These are phyloP conservation scores for Pyrenochaeta sp. DNA, from an alignment of 2,329 filamentous ascomycete species.

Conservation along the genomic window DNA sequence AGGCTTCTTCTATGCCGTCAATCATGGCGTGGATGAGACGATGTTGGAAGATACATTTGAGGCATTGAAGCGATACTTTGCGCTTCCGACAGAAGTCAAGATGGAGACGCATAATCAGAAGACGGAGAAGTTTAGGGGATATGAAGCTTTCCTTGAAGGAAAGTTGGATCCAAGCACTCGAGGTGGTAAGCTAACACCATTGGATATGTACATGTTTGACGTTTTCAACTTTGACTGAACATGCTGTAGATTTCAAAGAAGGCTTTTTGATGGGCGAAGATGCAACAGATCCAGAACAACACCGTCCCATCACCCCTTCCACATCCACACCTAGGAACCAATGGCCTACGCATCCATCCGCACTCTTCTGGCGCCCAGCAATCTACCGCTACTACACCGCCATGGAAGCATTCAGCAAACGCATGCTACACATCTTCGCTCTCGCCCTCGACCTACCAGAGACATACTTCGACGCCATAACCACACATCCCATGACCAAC, in stretches of 20 bases:
- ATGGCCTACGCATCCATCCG: slow-evolving; percentile 39
- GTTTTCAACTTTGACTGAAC: no score
- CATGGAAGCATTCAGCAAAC: slow-evolving; percentile 40
- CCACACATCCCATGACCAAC: slow-evolving; percentile 54
- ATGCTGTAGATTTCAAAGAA: slow-evolving; percentile 48
- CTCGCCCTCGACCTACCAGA: slow-evolving; percentile 53
- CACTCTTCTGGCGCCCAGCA: slow-evolving; percentile 40
- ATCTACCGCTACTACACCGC: slow-evolving; percentile 43
- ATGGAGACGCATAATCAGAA: slow-evolving; percentile 50
- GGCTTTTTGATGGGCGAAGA: slow-evolving; percentile 48
- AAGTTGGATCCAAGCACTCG: slow-evolving; percentile 46
- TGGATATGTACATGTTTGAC: no score
- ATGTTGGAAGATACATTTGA: slow-evolving; percentile 40
- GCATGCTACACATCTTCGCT: slow-evolving; percentile 48
- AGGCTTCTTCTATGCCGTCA: slow-evolving; percentile 46
- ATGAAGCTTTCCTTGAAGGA: slow-evolving; percentile 48
- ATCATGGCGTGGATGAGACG: slow-evolving; percentile 39
- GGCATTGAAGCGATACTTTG: slow-evolving; percentile 42
- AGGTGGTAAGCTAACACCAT: slow-evolving; percentile 34
- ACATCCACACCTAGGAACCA: slow-evolving; percentile 37
- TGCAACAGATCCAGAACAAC: slow-evolving; percentile 43
- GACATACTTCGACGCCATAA: slow-evolving; percentile 48
- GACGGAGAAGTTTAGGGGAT: slow-evolving; percentile 45
- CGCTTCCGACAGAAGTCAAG: slow-evolving; percentile 40
- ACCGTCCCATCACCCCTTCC: slow-evolving; percentile 20